phyloP scores from a whole-genome alignment of 805 yeast genomes.

The Cyberlindnera mycetangii region DNA sequence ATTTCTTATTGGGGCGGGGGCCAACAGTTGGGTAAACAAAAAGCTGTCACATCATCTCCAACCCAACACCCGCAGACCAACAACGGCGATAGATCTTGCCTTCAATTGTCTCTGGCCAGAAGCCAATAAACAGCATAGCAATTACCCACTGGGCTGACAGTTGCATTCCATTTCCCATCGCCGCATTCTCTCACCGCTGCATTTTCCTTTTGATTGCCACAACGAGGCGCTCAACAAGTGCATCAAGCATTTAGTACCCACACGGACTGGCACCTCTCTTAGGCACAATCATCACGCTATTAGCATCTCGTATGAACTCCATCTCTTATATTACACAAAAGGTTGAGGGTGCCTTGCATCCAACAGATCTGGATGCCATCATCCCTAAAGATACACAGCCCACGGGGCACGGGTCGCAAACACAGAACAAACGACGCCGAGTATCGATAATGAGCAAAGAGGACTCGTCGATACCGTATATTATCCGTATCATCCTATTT shows the following conservation, averaged over 20 bases:
- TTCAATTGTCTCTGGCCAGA: no score
- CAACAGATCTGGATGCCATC: slow-evolving; percentile 9
- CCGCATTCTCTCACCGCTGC: no score
- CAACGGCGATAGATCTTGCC: no score
- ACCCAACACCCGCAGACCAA: background rate
- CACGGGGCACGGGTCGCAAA: background rate
- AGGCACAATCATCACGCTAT: no score
- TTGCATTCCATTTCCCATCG: no score
- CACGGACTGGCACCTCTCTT: no score
- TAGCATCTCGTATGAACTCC: no score
- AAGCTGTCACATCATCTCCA: background rate
- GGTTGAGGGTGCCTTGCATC: slow-evolving; percentile 25
- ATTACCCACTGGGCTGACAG: no score
- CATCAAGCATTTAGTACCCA: no score
- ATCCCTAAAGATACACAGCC: slow-evolving; percentile 12
- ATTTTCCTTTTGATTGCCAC: no score
- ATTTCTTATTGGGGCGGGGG: background rate
- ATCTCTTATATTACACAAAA: slow-evolving; percentile 27
- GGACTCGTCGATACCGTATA: slow-evolving; percentile 20
- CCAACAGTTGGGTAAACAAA: slow-evolving; percentile 20
- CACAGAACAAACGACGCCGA: background rate
- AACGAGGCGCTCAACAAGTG: no score
- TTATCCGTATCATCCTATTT: slow-evolving; percentile 35
- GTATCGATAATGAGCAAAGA: slow-evolving; percentile 2
- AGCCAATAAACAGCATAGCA: no score